These are phyloP conservation scores for Chrysoporthe deuterocubensis DNA, from an alignment of 2,329 filamentous ascomycete species.

Conservation along the genomic window DNA sequence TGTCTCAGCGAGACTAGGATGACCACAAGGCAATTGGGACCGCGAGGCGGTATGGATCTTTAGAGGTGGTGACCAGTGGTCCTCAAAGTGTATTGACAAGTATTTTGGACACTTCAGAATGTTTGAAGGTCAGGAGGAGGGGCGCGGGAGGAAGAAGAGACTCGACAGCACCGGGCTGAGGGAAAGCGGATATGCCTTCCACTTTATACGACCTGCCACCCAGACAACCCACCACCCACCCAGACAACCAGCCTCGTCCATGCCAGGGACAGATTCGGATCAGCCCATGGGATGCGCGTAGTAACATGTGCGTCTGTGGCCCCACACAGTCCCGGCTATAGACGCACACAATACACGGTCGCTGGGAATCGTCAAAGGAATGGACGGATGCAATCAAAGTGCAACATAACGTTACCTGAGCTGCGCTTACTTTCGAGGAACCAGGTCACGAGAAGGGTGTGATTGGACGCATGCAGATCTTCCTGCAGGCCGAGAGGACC, in stretches of 20 bases:
- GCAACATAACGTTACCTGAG: constrained; percentile 13
- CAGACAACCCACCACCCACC: neutral
- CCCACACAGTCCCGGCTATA: constrained; percentile 17
- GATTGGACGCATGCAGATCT: neutral
- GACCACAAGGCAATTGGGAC: neutral
- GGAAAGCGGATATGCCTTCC: constrained; percentile 12
- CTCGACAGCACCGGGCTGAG: neutral
- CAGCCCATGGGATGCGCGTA: constrained; percentile 11
- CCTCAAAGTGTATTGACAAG: constrained; percentile 7
- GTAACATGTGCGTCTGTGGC: neutral
- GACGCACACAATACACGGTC: neutral
- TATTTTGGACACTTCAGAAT: neutral
- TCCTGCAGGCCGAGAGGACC: neutral
- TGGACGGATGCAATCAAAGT: constrained; percentile 14
- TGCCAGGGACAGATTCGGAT: constrained; percentile 11
- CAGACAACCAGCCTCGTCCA: neutral
- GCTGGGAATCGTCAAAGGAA: constrained; percentile 9
- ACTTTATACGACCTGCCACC: constrained; percentile 19
- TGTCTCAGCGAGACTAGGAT: neutral
- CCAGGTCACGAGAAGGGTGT: constrained; percentile 16
- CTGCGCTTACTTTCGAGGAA: neutral
- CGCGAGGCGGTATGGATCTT: constrained; percentile 4
- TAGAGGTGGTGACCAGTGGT: neutral
- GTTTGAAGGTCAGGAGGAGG: constrained; percentile 4
- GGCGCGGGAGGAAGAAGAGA: neutral